These are phyloP conservation scores for Yarrowia porcina DNA, from an alignment of 805 yeast species.

Conservation along the genomic window DNA sequence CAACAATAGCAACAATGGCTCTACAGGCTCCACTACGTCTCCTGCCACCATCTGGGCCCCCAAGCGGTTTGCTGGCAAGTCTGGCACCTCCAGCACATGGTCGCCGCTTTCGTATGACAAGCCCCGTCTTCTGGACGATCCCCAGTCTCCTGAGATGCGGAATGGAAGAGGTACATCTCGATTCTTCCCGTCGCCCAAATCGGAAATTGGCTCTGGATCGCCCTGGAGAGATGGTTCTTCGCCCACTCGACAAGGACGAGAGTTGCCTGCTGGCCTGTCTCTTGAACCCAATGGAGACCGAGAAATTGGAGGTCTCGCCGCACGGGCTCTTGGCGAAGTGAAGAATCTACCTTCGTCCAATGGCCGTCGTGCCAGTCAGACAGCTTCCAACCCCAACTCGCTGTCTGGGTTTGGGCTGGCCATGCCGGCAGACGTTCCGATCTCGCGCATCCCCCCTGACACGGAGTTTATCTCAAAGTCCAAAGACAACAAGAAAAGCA, in stretches of 20 bases:
- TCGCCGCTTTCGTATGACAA: conserved; percentile 11
- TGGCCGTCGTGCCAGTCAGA: background rate
- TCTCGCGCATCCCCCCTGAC: conserved; percentile 25
- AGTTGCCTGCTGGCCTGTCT: background rate
- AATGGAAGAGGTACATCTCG: conserved; percentile 22
- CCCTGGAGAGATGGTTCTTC: conserved; percentile 12
- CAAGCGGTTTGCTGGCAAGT: conserved; percentile 1
- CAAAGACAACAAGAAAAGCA: background rate
- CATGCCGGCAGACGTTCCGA: conserved; percentile 23
- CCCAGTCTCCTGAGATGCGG: conserved; percentile 10
- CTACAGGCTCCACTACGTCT: background rate
- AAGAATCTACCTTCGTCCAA: background rate
- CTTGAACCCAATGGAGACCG: conserved; percentile 17
- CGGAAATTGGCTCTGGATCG: conserved; percentile 6
- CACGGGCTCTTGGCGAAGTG: conserved; percentile 4
- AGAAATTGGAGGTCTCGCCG: conserved; percentile 6
- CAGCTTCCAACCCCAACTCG: background rate
- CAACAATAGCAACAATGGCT: background rate
- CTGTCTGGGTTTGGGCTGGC: conserved; percentile 21
- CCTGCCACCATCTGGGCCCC: conserved; percentile 13
- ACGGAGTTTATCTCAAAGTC: conserved; percentile 15
- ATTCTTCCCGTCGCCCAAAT: conserved; percentile 23
- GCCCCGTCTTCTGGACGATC: conserved; percentile 20
- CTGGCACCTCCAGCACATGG: background rate
- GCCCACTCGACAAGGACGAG: conserved; percentile 8